Conservation (phyloP, 1,139 yeast genomes). For the Protomyces inouyei region DNA sequence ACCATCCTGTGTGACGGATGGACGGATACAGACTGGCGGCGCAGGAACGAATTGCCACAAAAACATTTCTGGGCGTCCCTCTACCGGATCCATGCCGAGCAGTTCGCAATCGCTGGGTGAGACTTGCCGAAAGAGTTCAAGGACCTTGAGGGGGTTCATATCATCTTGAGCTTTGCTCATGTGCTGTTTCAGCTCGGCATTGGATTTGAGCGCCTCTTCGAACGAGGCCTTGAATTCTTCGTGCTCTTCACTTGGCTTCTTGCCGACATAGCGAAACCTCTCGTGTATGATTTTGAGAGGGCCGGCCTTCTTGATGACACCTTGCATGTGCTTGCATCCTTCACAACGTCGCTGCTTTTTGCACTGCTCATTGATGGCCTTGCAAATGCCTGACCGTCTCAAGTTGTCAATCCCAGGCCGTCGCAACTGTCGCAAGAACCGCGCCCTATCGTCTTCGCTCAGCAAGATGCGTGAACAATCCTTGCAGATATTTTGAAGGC, state of each 20-base stretch:
- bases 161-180: conserved; percentile 87
- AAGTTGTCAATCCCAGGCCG: conserved; percentile 87
- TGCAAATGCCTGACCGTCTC: conserved; percentile 82
- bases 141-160: conserved; percentile 83
- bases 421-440: conserved; percentile 68
- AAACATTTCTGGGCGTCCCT: conserved; percentile 94
- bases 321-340: conserved; percentile 81
- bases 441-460: conserved; percentile 65
- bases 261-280: conserved; percentile 92
- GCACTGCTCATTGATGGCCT: conserved; percentile 81
- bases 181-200: conserved; percentile 86
- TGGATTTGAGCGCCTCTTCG: conserved; percentile 69
- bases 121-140: conserved; percentile 80
- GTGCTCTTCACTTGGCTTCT: conserved; percentile 80
- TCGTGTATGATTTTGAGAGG: conserved; percentile 93
- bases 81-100: conserved; percentile 81
- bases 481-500: conserved; percentile 87
- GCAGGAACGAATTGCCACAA: conserved; percentile 97
- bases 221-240: conserved; percentile 63
- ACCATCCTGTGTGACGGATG: conserved; percentile 94
- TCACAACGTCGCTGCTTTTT: conserved; percentile 90
- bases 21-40: conserved; percentile 97
- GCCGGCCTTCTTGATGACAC: conserved; percentile 97
- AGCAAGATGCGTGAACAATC: conserved; percentile 74
- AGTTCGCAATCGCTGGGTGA: conserved; percentile 85